These are phyloP conservation scores for Didymella keratinophila DNA, from an alignment of 2,329 filamentous ascomycete species.

Conservation along the genomic window DNA sequence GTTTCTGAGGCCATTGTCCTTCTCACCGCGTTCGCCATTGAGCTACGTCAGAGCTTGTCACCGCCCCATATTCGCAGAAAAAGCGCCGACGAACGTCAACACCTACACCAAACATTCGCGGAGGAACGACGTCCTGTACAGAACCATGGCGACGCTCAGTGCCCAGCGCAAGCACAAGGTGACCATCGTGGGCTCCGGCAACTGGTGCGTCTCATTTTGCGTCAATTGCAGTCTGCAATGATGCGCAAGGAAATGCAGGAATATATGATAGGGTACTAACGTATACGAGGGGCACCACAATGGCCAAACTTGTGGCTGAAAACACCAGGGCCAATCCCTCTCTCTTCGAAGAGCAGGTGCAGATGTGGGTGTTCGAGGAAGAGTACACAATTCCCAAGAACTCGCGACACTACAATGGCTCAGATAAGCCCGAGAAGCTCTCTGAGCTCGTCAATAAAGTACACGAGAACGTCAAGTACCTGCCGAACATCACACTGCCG, in stretches of 20 bases:
- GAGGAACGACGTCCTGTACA: constrained; percentile 17
- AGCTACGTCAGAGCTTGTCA: constrained; percentile 33
- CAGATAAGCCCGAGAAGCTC: constrained; percentile 78
- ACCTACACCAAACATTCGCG: constrained; percentile 7
- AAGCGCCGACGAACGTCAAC: constrained; percentile 18
- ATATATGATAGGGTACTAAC: constrained; percentile 24
- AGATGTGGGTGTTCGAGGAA: constrained; percentile 99
- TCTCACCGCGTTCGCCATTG: constrained; percentile 23
- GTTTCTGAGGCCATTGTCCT: constrained; percentile 22
- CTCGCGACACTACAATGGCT: constrained; percentile 75
- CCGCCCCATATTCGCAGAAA: constrained; percentile 22
- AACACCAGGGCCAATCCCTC: constrained; percentile 81
- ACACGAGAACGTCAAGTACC: constrained; percentile 98
- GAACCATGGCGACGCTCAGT: constrained; percentile 58
- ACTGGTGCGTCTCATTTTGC: constrained; percentile 70
- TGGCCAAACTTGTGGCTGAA: constrained; percentile 95
- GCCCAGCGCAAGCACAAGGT: constrained; percentile 84
- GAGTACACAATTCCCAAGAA: constrained; percentile 76
- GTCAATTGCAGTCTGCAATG: not conserved
- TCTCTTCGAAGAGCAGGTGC: constrained; percentile 85
- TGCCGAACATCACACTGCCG: constrained; percentile 85
- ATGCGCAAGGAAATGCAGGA: not conserved
- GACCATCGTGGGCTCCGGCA: constrained; percentile 92
- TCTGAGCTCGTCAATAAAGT: constrained; percentile 87
- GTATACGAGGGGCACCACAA: constrained; percentile 83